Percentiles rank a stretch among this genome's conserved stretches.
Conservation (phyloP, 495 filamentous ascomycete genomes). For the Aspergillus saccharolyticus region DNA sequence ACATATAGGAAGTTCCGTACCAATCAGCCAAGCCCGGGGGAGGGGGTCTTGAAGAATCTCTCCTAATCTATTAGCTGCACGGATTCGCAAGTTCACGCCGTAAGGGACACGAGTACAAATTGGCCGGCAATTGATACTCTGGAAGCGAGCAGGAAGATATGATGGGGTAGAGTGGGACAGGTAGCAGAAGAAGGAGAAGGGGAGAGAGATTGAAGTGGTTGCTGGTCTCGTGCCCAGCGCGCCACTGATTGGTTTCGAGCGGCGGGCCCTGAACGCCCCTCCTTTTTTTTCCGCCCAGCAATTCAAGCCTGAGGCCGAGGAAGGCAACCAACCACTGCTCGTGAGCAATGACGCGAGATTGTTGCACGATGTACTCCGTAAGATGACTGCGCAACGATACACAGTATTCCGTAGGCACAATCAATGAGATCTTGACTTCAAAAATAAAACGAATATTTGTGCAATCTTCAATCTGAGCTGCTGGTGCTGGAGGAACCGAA, state of each 20-base stretch:
- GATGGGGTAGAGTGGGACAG: neutral
- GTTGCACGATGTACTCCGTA: too few relatives aligned
- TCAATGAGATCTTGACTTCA: too few relatives aligned
- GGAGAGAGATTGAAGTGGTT: slow-evolving; percentile 5
- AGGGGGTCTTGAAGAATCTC: neutral
- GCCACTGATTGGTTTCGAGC: slow-evolving; percentile 31
- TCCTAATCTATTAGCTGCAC: neutral
- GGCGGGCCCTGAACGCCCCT: slow-evolving; percentile 10
- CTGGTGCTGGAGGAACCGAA: too few relatives aligned
- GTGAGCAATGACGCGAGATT: slow-evolving; percentile 12
- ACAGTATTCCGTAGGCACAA: too few relatives aligned
- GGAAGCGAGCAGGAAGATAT: neutral
- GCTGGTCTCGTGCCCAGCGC: slow-evolving; percentile 38
- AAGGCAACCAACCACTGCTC: slow-evolving; percentile 8
- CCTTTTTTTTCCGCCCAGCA: neutral
- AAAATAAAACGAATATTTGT: too few relatives aligned
- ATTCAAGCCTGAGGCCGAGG: neutral
- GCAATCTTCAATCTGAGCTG: too few relatives aligned
- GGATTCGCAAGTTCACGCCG: neutral
- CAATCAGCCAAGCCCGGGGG: neutral
- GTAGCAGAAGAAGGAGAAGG: neutral
- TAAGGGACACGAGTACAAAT: slow-evolving; percentile 12
- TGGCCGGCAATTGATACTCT: slow-evolving; percentile 18
- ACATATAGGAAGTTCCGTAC: neutral
- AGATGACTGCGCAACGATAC: neutral